Conservation (phyloP, 306 rosid species). For the Inga oerstediana region DNA sequence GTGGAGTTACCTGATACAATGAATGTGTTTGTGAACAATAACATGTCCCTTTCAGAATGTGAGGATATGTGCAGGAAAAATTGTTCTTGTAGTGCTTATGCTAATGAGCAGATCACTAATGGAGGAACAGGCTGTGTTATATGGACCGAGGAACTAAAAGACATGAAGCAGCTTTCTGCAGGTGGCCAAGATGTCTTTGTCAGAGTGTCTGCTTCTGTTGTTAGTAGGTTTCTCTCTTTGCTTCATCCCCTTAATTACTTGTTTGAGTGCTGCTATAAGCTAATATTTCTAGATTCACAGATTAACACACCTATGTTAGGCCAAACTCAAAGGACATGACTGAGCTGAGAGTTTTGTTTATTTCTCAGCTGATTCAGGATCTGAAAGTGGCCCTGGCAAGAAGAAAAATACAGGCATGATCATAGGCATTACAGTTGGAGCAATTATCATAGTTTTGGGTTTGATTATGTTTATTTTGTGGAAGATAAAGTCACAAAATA, state of each 20-base stretch:
- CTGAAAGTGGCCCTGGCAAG: constrained; percentile 27
- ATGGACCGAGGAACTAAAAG: constrained; percentile 41
- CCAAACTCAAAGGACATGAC: not conserved
- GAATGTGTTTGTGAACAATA: constrained; percentile 33
- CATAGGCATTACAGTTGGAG: constrained; percentile 30
- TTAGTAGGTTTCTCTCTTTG: constrained; percentile 33
- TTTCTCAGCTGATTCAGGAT: constrained; percentile 33
- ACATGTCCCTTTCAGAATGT: constrained; percentile 21
- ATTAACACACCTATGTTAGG: not conserved
- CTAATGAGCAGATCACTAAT: constrained; percentile 16
- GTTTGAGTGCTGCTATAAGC: not conserved
- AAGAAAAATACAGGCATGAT: constrained; percentile 12
- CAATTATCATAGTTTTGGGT: constrained; percentile 32
- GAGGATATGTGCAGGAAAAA: constrained; percentile 29
- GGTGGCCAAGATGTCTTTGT: constrained; percentile 44
- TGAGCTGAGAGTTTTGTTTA: not conserved
- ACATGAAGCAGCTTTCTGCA: constrained; percentile 36
- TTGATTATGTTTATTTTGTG: constrained; percentile 23
- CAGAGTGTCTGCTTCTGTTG: constrained; percentile 45
- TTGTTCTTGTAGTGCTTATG: constrained; percentile 53
- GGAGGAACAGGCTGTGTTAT: constrained; percentile 49
- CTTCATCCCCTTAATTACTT: not conserved
- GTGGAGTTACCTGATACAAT: constrained; percentile 49
- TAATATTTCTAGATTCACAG: not conserved
- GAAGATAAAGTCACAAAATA: constrained; percentile 28